Evolutionary conservation across 345 rosid genomes (phyloP), one percentile per base, ranked within the genome.

Genomic region (Psidium guajava): DNA sequence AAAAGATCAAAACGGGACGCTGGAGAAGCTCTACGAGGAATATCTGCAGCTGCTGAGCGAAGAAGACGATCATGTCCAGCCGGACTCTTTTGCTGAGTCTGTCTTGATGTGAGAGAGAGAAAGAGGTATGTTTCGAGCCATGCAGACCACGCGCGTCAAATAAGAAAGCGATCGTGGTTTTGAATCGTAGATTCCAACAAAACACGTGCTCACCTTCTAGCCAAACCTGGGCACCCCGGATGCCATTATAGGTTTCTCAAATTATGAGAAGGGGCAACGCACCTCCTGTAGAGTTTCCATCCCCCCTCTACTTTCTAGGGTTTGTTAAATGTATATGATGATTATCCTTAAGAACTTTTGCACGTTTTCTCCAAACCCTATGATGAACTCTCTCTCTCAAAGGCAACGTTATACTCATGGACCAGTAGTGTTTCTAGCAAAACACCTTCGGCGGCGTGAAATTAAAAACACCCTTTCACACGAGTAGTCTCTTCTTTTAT

Each of bases 1-100:
- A 69, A 69, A 69, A 18, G 77, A 69, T 18, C 77, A 69, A 59
- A 69, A 59, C 21, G 81, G 51, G 36, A 86, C 86, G 15, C 54
- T 93, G 0, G 0, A 91, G 82, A 87, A 90, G 50, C 88, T 93
- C 25, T 93, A 91, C 52, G 89, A 91, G 40, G 95, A 91, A 84
- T 91, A 90, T 89, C 81, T 89, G 56, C 88, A 90, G 86, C 86
- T 93, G 25, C 83, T 91, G 86, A 88, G 88, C 82, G 61, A 85
- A 6, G 89, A 86, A 10, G 89, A 52, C 32, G 50, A 91, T 49
- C 88, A 85, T 81, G 27, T 58, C 12, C 86, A 90, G 40, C 54
- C 88, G 11, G 91, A 91, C 47, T 82, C 86, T 6, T 89, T 91
- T 77, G 86, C 90, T 1, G 89, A 90, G 64, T 89, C 92, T 2